A percentile compares a stretch with the other conserved stretches of the same genome.
phyloP scores from a whole-genome alignment of 2,329 filamentous ascomycete genomes.

The Arthrobotrys sphaeroides region DNA sequence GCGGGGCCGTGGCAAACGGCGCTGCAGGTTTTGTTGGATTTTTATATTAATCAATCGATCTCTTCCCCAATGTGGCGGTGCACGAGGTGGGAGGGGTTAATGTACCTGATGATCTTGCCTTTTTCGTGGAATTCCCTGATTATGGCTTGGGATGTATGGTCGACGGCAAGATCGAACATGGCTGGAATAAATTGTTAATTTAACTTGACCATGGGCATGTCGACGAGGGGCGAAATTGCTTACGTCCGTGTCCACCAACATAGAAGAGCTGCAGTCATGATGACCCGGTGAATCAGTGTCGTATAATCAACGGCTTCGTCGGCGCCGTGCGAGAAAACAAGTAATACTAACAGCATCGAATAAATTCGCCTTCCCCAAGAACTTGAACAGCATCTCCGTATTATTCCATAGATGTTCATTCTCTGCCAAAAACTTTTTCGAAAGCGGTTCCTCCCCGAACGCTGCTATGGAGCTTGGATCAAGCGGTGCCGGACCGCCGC shows the following conservation, averaged over 20 bases:
- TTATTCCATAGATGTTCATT: constrained; percentile 71
- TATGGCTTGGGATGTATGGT: constrained; percentile 68
- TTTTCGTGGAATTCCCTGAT: constrained; percentile 71
- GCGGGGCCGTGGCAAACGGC: constrained; percentile 77
- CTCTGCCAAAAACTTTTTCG: constrained; percentile 67
- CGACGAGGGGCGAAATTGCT: constrained; percentile 56
- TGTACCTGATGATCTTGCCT: constrained; percentile 68
- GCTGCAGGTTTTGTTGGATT: constrained; percentile 1
- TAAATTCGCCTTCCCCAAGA: constrained; percentile 68
- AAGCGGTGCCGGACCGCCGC: constrained; percentile 70
- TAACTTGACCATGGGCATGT: background rate
- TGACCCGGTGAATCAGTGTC: background rate
- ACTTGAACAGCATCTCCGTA: constrained; percentile 69
- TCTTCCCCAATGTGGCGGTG: background rate
- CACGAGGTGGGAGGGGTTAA: constrained; percentile 55
- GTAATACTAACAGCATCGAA: constrained; percentile 66
- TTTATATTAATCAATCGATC: background rate
- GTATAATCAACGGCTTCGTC: background rate
- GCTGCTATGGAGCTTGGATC: constrained; percentile 69
- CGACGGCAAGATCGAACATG: constrained; percentile 73
- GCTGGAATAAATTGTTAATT: constrained; percentile 58
- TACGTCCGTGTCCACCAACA: constrained; percentile 69
- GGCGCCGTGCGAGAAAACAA: background rate
- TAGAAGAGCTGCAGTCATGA: constrained; percentile 64
- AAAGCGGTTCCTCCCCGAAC: constrained; percentile 67